phyloP scores from a whole-genome alignment of 1,139 yeast species.

The Scheffersomyces stambukii region DNA sequence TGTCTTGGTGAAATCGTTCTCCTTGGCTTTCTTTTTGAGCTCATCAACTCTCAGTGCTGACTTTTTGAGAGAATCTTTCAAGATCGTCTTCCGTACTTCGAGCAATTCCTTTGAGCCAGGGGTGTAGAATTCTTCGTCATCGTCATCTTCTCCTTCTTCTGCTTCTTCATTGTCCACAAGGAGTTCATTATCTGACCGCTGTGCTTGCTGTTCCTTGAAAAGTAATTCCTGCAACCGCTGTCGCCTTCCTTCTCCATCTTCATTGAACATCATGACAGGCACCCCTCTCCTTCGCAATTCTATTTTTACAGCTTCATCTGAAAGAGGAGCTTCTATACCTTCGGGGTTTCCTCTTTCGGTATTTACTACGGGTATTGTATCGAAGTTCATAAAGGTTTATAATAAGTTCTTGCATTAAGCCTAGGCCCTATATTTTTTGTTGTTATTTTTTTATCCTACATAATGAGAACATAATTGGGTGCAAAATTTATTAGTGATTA shows the following conservation, averaged over 20 bases:
- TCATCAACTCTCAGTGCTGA: slow-evolving; percentile 40
- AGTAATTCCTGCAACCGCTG: slow-evolving; percentile 41
- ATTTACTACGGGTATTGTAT: slow-evolving; percentile 22
- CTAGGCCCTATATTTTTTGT: slow-evolving; percentile 1
- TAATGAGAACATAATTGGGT: slow-evolving; percentile 3
- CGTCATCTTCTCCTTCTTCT: slow-evolving; percentile 40
- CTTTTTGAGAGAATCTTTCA: slow-evolving; percentile 44
- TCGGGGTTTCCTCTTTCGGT: too few relatives aligned
- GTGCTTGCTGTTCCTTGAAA: slow-evolving; percentile 4
- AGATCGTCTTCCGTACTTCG: slow-evolving; percentile 49
- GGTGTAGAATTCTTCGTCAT: slow-evolving; percentile 79
- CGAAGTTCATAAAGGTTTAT: slow-evolving; percentile 14
- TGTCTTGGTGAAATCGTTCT: slow-evolving; percentile 9
- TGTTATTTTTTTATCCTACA: slow-evolving; percentile 3
- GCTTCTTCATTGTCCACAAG: slow-evolving; percentile 20
- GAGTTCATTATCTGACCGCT: slow-evolving; percentile 10
- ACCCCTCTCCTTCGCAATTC: slow-evolving; percentile 49
- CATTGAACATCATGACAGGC: slow-evolving; percentile 59
- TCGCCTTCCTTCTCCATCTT: slow-evolving; percentile 59
- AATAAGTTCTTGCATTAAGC: neutral
- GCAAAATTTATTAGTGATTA: slow-evolving; percentile 27
- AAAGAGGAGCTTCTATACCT: too few relatives aligned
- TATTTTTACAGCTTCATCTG: slow-evolving; percentile 55
- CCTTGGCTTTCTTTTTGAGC: slow-evolving; percentile 14
- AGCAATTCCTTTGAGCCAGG: slow-evolving; percentile 65